phyloP scores from a whole-genome alignment of 192 early-diverging fungal genomes.

The Coemansia sp. region DNA sequence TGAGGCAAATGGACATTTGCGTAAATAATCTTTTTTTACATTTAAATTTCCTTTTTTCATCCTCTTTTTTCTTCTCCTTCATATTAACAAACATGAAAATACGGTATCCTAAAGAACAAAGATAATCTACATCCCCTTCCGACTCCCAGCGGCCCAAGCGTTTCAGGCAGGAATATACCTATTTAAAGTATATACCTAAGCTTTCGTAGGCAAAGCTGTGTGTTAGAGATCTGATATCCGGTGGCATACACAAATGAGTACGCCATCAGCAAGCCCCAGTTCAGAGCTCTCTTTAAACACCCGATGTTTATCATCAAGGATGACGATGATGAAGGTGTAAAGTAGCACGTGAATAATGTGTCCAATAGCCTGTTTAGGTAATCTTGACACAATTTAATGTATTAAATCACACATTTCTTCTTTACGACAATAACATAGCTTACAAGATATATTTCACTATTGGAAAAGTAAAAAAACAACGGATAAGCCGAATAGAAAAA shows the following conservation, averaged over 20 bases:
- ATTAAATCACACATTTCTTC: neutral
- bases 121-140: too few species aligned
- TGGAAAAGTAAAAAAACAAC: neutral
- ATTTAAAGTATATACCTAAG: too few species aligned
- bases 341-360: neutral
- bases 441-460: neutral
- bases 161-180: too few species aligned
- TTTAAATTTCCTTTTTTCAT: neutral
- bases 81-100: too few species aligned
- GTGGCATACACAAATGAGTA: too few species aligned
- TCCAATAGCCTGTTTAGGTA: neutral
- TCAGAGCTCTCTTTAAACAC: neutral
- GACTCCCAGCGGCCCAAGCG: too few species aligned
- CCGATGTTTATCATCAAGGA: neutral
- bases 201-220: too few species aligned
- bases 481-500: too few species aligned
- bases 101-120: too few species aligned
- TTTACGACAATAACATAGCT: neutral
- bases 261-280: neutral
- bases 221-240: too few species aligned
- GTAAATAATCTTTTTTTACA: neutral
- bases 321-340: neutral
- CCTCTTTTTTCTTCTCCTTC: too few species aligned
- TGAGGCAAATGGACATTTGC: conserved; percentile 11
- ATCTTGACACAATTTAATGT: neutral